Conservation (phyloP, 2,329 filamentous ascomycete species). For the Sporothrix schenckii region DNA sequence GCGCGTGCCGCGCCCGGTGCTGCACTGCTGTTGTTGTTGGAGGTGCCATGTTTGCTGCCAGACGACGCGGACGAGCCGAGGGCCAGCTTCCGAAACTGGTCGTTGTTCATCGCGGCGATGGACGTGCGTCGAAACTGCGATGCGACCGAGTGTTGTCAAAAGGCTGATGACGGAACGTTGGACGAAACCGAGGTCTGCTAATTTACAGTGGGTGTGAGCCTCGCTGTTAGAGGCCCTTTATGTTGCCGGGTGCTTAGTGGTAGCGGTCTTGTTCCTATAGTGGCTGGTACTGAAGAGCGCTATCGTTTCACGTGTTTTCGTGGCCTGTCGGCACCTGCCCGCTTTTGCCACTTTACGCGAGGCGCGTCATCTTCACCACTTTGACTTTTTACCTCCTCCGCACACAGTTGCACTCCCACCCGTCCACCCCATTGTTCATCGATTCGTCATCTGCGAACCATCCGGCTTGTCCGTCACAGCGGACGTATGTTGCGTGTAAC, state of each 20-base stretch:
- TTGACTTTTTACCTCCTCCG: not conserved
- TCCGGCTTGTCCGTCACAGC: not conserved
- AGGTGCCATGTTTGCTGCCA: slow-evolving; percentile 37
- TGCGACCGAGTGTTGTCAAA: not conserved
- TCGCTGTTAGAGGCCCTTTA: too few species aligned
- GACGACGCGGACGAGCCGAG: slow-evolving; percentile 45
- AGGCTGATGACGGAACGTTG: not conserved
- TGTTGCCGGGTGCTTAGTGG: too few species aligned
- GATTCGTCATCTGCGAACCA: not conserved
- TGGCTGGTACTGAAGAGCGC: slow-evolving; percentile 7
- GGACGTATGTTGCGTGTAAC: slow-evolving; percentile 20
- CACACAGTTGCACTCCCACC: slow-evolving; percentile 4
- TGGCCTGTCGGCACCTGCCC: slow-evolving; percentile 12
- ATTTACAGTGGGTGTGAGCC: not conserved
- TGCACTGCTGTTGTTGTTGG: slow-evolving; percentile 37
- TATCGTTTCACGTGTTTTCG: slow-evolving; percentile 35
- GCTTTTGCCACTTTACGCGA: slow-evolving; percentile 34
- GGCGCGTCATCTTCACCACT: slow-evolving; percentile 21
- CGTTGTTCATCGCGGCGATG: slow-evolving; percentile 75
- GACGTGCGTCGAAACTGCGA: not conserved
- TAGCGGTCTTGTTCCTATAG: not conserved
- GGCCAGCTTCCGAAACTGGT: slow-evolving; percentile 84
- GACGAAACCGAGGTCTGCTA: not conserved
- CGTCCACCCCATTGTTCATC: not conserved
- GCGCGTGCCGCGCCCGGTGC: slow-evolving; percentile 46